Conservation (phyloP, 139 green algal genomes). For the Coccomyxa sp. region DNA sequence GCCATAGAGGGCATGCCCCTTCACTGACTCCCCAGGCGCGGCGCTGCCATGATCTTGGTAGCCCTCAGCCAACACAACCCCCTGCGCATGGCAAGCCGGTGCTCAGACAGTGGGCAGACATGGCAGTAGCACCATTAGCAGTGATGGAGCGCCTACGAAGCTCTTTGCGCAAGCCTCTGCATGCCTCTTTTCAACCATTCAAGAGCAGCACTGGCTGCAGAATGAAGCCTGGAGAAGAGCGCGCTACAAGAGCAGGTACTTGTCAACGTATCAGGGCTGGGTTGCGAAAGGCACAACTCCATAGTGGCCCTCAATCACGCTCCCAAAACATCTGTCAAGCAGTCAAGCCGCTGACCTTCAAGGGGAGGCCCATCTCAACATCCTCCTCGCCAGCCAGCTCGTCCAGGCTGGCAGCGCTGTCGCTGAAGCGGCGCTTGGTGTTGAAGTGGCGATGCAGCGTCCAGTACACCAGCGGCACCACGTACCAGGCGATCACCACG, state of each 20-base stretch:
- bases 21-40: neutral
- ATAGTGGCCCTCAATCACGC: neutral
- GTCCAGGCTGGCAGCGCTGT: constrained; percentile 15
- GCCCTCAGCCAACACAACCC: neutral
- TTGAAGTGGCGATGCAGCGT: constrained; percentile 67
- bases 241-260: too few species aligned
- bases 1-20: neutral
- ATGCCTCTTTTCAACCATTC: neutral
- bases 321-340: neutral
- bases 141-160: neutral
- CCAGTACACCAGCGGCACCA: constrained; percentile 84
- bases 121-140: neutral
- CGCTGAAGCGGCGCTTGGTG: constrained; percentile 53
- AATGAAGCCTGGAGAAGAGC: too few species aligned
- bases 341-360: neutral
- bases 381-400: neutral
- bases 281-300: neutral
- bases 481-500: constrained; percentile 64
- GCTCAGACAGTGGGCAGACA: neutral
- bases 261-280: too few species aligned
- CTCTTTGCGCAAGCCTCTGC: neutral
- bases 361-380: neutral
- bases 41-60: neutral
- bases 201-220: too few species aligned
- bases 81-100: too few species aligned